These are phyloP conservation scores for Hemisphaericaspora lyxosophila DNA, from an alignment of 1,139 yeast genomes.

Conservation along the genomic window DNA sequence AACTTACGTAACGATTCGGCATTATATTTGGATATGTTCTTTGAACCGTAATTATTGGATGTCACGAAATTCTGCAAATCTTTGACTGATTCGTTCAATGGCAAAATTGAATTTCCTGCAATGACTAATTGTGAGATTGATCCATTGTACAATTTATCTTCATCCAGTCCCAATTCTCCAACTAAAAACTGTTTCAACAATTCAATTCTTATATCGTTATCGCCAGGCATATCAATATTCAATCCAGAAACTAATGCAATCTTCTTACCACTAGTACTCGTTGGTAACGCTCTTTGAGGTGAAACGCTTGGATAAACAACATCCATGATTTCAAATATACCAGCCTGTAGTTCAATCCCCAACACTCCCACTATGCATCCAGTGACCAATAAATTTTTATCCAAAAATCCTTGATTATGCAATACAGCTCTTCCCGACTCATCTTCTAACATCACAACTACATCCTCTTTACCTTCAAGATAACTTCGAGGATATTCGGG, in stretches of 20 bases:
- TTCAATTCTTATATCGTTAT: slow-evolving; percentile 50
- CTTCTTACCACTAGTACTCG: slow-evolving; percentile 12
- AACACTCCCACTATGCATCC: slow-evolving; percentile 84
- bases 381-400: slow-evolving; percentile 62
- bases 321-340: slow-evolving; percentile 83
- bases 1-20: slow-evolving; percentile 42
- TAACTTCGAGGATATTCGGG: slow-evolving; percentile 37
- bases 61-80: slow-evolving; percentile 30
- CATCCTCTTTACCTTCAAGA: slow-evolving; percentile 25
- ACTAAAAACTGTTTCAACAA: slow-evolving; percentile 68
- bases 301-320: slow-evolving; percentile 66
- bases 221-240: slow-evolving; percentile 44
- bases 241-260: slow-evolving; percentile 79
- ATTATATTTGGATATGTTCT: slow-evolving; percentile 51
- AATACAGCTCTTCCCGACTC: slow-evolving; percentile 86
- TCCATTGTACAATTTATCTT: slow-evolving; percentile 23
- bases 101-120: slow-evolving; percentile 73
- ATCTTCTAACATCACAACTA: slow-evolving; percentile 80
- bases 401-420: slow-evolving; percentile 59
- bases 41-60: slow-evolving; percentile 51
- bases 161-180: slow-evolving; percentile 60
- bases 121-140: slow-evolving; percentile 58
- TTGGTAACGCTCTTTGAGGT: slow-evolving; percentile 47
- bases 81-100: slow-evolving; percentile 20
- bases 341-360: slow-evolving; percentile 84